A percentile compares a stretch with the other conserved stretches of the same genome.
Evolutionary conservation across 176 grass and related monocot species (phyloP).

Genomic region (Eremochloa ophiuroides): DNA sequence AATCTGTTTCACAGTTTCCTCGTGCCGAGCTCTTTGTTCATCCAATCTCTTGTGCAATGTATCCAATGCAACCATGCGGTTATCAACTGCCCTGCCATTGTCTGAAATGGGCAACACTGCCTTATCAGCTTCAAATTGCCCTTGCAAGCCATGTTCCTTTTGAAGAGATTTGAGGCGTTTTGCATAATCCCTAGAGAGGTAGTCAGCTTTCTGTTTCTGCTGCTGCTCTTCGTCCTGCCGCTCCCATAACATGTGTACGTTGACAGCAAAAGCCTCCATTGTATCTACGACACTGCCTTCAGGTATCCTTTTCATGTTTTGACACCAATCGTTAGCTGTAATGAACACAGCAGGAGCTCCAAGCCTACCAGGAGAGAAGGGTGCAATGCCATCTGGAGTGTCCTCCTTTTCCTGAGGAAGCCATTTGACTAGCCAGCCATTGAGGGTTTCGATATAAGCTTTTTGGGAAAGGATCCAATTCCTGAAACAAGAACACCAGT

Average conservation of each 20-base stretch:
- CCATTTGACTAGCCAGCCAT: constrained; percentile 87
- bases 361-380: constrained; percentile 22
- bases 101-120: not conserved
- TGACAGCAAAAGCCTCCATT: constrained; percentile 62
- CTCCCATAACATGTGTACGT: constrained; percentile 59
- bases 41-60: constrained; percentile 60
- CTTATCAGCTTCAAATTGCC: constrained; percentile 23
- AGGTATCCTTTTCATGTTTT: constrained; percentile 52
- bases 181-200: constrained; percentile 63
- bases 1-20: constrained; percentile 53
- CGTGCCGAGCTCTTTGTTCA: constrained; percentile 65
- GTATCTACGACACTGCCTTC: constrained; percentile 48
- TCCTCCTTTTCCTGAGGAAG: constrained; percentile 63
- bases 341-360: constrained; percentile 74
- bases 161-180: constrained; percentile 54
- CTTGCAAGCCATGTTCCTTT: constrained; percentile 39
- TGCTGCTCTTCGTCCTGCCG: constrained; percentile 56
- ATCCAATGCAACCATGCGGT: constrained; percentile 55
- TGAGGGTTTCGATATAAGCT: constrained; percentile 67
- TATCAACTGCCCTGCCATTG: constrained; percentile 36
- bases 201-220: constrained; percentile 59
- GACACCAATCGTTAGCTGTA: constrained; percentile 73
- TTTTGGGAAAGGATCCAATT: constrained; percentile 74
- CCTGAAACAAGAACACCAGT: constrained; percentile 82
- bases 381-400: constrained; percentile 27